phyloP scores from a whole-genome alignment of 2,329 filamentous ascomycete genomes.

The Proliferodiscus dingleyae region DNA sequence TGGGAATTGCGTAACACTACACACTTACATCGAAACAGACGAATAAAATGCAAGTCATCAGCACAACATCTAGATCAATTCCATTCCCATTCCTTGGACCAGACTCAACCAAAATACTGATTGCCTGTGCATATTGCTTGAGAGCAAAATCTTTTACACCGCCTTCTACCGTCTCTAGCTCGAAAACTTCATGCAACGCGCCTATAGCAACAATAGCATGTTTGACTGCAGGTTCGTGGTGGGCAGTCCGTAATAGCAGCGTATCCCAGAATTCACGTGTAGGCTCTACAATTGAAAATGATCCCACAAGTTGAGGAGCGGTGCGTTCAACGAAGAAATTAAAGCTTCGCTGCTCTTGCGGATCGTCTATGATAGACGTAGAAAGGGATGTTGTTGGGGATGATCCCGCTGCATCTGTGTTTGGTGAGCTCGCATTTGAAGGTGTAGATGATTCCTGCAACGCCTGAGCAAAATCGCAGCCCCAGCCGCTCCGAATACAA shows the following conservation, averaged over 20 bases:
- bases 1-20: no score
- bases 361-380: background rate
- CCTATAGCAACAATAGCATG: conserved; percentile 20
- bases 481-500: background rate
- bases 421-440: background rate
- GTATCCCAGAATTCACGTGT: conserved; percentile 59
- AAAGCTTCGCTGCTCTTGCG: conserved; percentile 41
- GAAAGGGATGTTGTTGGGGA: background rate
- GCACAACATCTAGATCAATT: conserved; percentile 10
- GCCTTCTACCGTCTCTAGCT: conserved; percentile 1
- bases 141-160: conserved; percentile 12
- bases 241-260: conserved; percentile 55
- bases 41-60: conserved; percentile 19
- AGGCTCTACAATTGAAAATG: conserved; percentile 41
- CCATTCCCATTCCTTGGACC: conserved; percentile 5
- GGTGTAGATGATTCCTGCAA: background rate
- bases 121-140: conserved; percentile 15
- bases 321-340: conserved; percentile 55
- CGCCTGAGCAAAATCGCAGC: background rate
- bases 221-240: conserved; percentile 33
- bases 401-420: background rate
- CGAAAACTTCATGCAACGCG: conserved; percentile 17
- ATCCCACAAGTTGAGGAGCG: conserved; percentile 54
- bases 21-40: conserved; percentile 20
- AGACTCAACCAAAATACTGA: conserved; percentile 18